Percentiles rank a stretch among this genome's conserved stretches.
Conservation (phyloP, 208 protist species). For the Trypanosoma melophagium region DNA sequence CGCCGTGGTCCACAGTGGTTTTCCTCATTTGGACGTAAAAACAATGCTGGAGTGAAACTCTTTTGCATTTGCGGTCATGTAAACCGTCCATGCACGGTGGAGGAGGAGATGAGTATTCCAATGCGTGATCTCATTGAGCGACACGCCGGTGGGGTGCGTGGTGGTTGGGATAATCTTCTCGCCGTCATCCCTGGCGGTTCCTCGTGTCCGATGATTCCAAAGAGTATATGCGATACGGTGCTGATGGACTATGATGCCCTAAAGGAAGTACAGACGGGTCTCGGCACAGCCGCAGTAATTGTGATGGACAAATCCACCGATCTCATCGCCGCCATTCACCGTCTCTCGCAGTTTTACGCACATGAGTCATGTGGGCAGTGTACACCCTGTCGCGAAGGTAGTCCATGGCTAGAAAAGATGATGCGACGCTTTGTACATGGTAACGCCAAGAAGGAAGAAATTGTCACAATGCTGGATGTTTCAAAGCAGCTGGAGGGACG, state of each 20-base stretch:
- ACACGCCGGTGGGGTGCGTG: conserved; percentile 96
- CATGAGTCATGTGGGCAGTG: conserved; percentile 98
- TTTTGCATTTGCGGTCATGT: conserved; percentile 98
- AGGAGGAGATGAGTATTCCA: conserved; percentile 99
- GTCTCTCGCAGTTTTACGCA: conserved; percentile 97
- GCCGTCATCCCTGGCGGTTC: conserved; percentile 97
- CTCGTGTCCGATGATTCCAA: conserved; percentile 96
- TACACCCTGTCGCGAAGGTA: conserved; percentile 98
- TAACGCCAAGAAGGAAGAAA: conserved; percentile 96
- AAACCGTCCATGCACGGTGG: conserved; percentile 97
- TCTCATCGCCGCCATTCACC: conserved; percentile 94
- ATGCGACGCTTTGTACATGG: conserved; percentile 97
- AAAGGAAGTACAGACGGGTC: conserved; percentile 89
- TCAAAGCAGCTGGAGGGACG: conserved; percentile 98
- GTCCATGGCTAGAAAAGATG: conserved; percentile 95
- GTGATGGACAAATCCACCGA: conserved; percentile 99
- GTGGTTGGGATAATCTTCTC: conserved; percentile 99
- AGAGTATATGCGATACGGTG: conserved; percentile 93
- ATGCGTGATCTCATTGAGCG: conserved; percentile 96
- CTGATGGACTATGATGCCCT: conserved; percentile 99
- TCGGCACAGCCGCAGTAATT: conserved; percentile 99
- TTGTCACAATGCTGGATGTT: conserved; percentile 97
- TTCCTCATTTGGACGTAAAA: conserved; percentile 94
- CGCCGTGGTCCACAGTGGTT: conserved; percentile 95
- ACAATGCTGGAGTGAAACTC: conserved; percentile 98